phyloP scores from a whole-genome alignment of 805 yeast species.

The Candida tibetensis region DNA sequence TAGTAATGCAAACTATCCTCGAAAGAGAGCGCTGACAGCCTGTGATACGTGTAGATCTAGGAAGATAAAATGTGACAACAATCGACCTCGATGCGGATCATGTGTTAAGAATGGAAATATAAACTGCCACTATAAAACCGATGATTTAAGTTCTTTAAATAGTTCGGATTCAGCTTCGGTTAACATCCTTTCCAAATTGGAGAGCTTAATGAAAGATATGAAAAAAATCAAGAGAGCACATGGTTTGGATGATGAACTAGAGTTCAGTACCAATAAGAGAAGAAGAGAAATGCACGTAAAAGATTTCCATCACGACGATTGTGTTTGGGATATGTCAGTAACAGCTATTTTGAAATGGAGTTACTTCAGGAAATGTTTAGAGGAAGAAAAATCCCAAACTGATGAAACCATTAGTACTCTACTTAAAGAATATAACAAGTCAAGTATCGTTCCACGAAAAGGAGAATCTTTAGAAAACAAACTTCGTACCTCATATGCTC shows the following conservation, averaged over 20 bases:
- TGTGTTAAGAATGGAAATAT: conserved; percentile 27
- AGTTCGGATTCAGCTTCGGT: conserved; percentile 27
- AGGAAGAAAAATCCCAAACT: conserved; percentile 10
- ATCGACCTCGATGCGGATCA: conserved; percentile 33
- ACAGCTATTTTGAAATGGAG: conserved; percentile 30
- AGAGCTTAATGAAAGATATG: conserved; percentile 25
- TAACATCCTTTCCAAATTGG: conserved; percentile 28
- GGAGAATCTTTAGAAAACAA: conserved; percentile 13
- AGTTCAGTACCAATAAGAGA: background rate
- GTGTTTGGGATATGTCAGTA: conserved; percentile 36
- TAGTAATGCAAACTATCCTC: no score
- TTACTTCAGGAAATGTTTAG: conserved; percentile 16
- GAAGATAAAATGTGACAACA: conserved; percentile 38
- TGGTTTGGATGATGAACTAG: conserved; percentile 2
- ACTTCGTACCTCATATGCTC: conserved; percentile 7
- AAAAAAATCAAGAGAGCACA: conserved; percentile 13
- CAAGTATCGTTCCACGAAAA: background rate
- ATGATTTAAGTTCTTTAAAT: conserved; percentile 20
- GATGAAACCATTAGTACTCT: conserved; percentile 10
- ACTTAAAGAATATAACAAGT: conserved; percentile 13
- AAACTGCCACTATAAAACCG: conserved; percentile 30
- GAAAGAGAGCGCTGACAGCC: conserved; percentile 37
- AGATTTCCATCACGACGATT: conserved; percentile 11
- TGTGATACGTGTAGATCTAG: conserved; percentile 37
- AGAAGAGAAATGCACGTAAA: background rate